phyloP scores from a whole-genome alignment of 805 yeast genomes.

The Candida boleticola region DNA sequence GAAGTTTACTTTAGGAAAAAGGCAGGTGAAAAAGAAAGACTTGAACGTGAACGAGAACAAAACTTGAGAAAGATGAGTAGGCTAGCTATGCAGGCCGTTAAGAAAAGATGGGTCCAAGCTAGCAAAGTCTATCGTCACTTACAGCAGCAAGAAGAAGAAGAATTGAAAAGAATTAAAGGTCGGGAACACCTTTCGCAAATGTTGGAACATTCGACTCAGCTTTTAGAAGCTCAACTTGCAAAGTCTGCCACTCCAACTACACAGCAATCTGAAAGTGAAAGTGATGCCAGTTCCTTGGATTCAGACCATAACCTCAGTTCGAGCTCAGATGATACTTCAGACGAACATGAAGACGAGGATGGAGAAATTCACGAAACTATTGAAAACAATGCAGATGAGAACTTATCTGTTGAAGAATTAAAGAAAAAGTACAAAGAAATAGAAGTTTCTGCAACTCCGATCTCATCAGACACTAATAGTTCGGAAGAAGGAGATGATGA shows the following conservation, averaged over 20 bases:
- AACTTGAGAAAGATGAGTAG: slow-evolving; percentile 70
- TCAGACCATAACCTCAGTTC: slow-evolving; percentile 20
- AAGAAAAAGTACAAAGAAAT: slow-evolving; percentile 53
- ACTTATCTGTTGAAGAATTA: slow-evolving; percentile 55
- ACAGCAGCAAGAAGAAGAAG: slow-evolving; percentile 77
- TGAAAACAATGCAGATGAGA: slow-evolving; percentile 40
- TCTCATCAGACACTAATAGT: slow-evolving; percentile 10
- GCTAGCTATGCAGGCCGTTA: slow-evolving; percentile 77
- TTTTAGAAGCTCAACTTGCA: slow-evolving; percentile 79
- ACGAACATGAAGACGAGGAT: slow-evolving; percentile 22
- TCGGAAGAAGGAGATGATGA: slow-evolving; percentile 17
- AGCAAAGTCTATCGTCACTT: slow-evolving; percentile 73
- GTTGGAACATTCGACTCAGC: slow-evolving; percentile 86
- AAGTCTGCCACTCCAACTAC: slow-evolving; percentile 29
- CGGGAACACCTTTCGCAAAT: slow-evolving; percentile 85
- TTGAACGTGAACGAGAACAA: slow-evolving; percentile 71
- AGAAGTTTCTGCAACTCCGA: slow-evolving; percentile 20
- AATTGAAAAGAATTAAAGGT: slow-evolving; percentile 74
- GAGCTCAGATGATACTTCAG: slow-evolving; percentile 14
- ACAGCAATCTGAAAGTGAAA: slow-evolving; percentile 16
- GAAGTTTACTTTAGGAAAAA: slow-evolving; percentile 84
- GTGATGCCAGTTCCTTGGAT: slow-evolving; percentile 14
- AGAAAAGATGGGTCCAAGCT: slow-evolving; percentile 88
- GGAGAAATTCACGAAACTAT: slow-evolving; percentile 10
- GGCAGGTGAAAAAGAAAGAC: slow-evolving; percentile 85